Conservation (phyloP, 2,329 filamentous ascomycete genomes). For the Sclerotinia glacialis region DNA sequence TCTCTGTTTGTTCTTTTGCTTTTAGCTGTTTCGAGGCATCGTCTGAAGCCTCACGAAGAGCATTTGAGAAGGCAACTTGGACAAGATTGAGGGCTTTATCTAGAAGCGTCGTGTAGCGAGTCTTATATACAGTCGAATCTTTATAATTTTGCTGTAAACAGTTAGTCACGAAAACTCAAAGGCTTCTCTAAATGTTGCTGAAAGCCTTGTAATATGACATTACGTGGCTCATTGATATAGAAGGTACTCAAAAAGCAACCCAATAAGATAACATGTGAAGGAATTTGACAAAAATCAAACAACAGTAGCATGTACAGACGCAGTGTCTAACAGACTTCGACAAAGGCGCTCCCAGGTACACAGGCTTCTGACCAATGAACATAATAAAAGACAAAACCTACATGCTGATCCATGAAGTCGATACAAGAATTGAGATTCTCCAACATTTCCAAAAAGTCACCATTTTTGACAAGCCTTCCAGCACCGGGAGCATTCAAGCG, state of each 20-base stretch:
- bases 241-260: not conserved
- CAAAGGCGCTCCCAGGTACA: not conserved
- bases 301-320: not conserved
- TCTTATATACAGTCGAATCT: conserved; percentile 82
- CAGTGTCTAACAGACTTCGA: not conserved
- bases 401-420: conserved; percentile 85
- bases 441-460: conserved; percentile 85
- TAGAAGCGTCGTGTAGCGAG: conserved; percentile 80
- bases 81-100: conserved; percentile 62
- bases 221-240: not conserved
- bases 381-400: conserved; percentile 44
- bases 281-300: not conserved
- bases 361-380: not conserved
- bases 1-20: conserved; percentile 65
- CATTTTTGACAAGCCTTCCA: conserved; percentile 76
- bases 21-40: conserved; percentile 60
- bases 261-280: not conserved
- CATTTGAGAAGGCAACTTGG: conserved; percentile 37
- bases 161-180: conserved; percentile 30
- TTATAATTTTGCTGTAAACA: conserved; percentile 67
- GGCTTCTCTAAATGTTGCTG: not conserved
- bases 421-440: conserved; percentile 85
- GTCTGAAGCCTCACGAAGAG: conserved; percentile 53
- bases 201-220: not conserved
- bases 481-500: conserved; percentile 90